Percentiles rank a stretch among this genome's conserved stretches.
phyloP scores from a whole-genome alignment of 2,329 filamentous ascomycete genomes.

The Penicillium crustosum region DNA sequence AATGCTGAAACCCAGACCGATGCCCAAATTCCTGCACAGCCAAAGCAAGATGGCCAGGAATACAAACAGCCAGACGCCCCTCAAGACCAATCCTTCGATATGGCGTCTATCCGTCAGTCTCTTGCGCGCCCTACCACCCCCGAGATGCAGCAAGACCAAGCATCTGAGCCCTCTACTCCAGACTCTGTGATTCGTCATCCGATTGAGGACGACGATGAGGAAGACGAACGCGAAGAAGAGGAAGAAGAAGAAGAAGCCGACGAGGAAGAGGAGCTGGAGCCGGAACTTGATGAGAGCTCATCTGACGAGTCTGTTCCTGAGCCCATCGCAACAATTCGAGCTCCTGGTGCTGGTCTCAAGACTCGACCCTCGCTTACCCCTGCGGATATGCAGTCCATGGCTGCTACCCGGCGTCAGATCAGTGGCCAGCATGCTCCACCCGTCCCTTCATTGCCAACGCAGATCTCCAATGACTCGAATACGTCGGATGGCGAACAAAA shows the following conservation, averaged over 20 bases:
- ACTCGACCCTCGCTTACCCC: constrained; percentile 85
- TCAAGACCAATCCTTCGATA: constrained; percentile 34
- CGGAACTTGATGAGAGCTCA: constrained; percentile 31
- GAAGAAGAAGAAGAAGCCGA: constrained; percentile 7
- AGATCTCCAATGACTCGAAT: constrained; percentile 23
- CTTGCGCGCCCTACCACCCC: constrained; percentile 44
- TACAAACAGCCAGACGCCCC: constrained; percentile 28
- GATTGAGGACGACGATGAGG: constrained; percentile 49
- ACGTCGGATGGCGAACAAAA: constrained; percentile 16
- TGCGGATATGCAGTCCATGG: constrained; percentile 79
- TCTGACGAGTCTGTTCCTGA: constrained; percentile 69
- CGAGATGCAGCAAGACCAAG: constrained; percentile 60
- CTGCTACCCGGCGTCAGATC: constrained; percentile 78
- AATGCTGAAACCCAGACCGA: constrained; percentile 19
- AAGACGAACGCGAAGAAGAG: constrained; percentile 14
- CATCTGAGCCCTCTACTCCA: constrained; percentile 69
- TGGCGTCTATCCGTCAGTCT: constrained; percentile 39
- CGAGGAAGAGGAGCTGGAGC: constrained; percentile 37
- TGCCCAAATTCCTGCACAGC: background rate
- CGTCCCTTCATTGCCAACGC: constrained; percentile 28
- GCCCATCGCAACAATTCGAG: constrained; percentile 82
- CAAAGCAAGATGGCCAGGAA: constrained; percentile 38
- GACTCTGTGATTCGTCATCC: constrained; percentile 87
- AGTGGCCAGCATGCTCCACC: constrained; percentile 66
- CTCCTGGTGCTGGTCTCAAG: constrained; percentile 81